Conservation (phyloP, 352 stramenopile species). For the Aphanomyces astaci region DNA sequence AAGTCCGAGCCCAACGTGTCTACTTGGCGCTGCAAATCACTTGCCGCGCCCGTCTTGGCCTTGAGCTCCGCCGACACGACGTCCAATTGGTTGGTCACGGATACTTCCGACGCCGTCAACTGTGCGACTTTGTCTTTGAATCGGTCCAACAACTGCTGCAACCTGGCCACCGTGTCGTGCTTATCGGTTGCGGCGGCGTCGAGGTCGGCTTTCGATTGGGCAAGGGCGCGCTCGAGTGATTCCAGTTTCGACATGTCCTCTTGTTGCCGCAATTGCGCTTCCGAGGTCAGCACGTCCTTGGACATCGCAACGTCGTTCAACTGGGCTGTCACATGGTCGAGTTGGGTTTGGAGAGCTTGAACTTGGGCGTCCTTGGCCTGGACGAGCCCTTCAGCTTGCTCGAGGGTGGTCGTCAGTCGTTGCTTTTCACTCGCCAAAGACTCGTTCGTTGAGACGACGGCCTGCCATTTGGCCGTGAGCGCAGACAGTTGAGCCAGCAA, state of each 20-base stretch:
- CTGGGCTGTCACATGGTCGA: too few relatives aligned
- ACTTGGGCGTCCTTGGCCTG: too few relatives aligned
- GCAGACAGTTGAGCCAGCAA: background rate
- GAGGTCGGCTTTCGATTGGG: background rate
- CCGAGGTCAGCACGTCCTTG: too few relatives aligned
- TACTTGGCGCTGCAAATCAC: background rate
- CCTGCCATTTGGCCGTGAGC: background rate
- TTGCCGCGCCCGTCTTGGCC: background rate
- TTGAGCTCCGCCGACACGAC: background rate
- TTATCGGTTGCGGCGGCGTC: background rate
- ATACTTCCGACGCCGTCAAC: constrained; percentile 20
- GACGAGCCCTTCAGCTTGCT: too few relatives aligned
- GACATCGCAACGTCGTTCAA: too few relatives aligned
- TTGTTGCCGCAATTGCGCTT: too few relatives aligned
- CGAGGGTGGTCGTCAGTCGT: too few relatives aligned
- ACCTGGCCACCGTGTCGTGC: background rate
- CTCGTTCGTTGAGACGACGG: background rate
- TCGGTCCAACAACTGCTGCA: background rate
- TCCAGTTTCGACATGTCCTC: too few relatives aligned
- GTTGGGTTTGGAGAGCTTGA: too few relatives aligned
- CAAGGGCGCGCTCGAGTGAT: background rate
- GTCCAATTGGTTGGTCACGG: background rate
- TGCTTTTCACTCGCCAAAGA: background rate
- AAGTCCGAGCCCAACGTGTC: background rate
- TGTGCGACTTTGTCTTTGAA: constrained; percentile 19